Evolutionary conservation across 2,329 filamentous ascomycete genomes (phyloP), one percentile per base, ranked within the genome.

Genomic region (Nigrograna mackinnonii): DNA sequence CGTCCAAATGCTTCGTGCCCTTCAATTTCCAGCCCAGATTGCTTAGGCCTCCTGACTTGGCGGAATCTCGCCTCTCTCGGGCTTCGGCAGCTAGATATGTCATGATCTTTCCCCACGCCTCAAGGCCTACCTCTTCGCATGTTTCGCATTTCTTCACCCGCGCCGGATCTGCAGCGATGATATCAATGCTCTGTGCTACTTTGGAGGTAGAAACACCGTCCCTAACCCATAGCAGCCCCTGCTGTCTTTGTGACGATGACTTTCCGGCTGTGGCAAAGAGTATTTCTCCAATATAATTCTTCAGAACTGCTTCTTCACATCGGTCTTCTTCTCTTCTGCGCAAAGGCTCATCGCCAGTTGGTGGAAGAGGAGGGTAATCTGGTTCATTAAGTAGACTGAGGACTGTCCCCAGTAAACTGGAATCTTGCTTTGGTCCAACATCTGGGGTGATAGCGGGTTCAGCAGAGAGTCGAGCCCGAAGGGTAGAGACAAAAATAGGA

Each of bases 241-340:
- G 85, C 37, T 75, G 73, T 14, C 67, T 73, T 14, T 62, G 52
- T 7, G 47, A 35, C 41, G 45, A 40, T 38, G 65, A 67, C 4
- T 62, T 46, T 4, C 74, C 71, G n/a, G 80, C 78, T 4, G 80
- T 80, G 0, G 89, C 82, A 67, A 87, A 96, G 22, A 97, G 79
- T 38, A 97, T 95, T 71, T 97, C 92, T 44, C 92, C 92, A 49
- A 97, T 92, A 68, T 96, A 94, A 18, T 91, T 79, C 76, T 90
- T 91, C 12, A 96, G 71, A 0, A 83, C 89, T 3, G 91, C 90
- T 68, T 96, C 91, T 52, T 94, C 86, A 67, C 91, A 96, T 26
- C 80, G 79, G 5, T 88, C 83, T 20, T 78, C 74, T 7, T 82
- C 62, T 41, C 80, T 81, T 35, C 89, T 85, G 43, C 78, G 70